Evolutionary conservation across 2,329 filamentous ascomycete genomes (phyloP), one percentile per base, ranked within the genome.

Genomic region (Berkeleyomyces basicola): DNA sequence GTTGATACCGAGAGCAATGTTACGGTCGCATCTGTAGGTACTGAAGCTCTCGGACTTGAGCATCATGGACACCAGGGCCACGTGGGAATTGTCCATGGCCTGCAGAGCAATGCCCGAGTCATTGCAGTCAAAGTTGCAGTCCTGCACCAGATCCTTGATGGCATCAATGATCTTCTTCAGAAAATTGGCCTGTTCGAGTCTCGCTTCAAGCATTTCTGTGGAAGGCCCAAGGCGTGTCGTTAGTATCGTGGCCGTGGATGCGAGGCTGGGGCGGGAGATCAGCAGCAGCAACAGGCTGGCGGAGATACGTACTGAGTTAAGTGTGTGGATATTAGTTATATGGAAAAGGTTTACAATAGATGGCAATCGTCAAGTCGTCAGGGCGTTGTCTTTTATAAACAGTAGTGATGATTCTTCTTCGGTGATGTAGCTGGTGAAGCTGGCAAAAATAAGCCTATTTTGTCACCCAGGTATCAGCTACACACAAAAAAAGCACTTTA

Each of bases 61-160:
- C 81, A 95, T 85, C 93, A 99, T 99, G 68, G 93, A 96, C 61
- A 99, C 93, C 62, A 99, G 88, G 66, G 93, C 93, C 70, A 99
- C 93, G 77, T 99, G 93, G 59, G 91, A 97, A 83, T 97, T 99
- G 81, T 99, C 93, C 95, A 99, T 99, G 71, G 93, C 93, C 77
- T 99, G 93, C 63, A 99, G 88, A 60, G 92, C 91, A 71, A 99
- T 93, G 66, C 93, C 93, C 62, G 90, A 92, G 81, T 99, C 95
- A 87, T 97, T 99, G 87, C 95, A 99, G 82, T 99, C 93, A 78
- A 99, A 99, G 79, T 99, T 99, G 85, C 93, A 99, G 78, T 99
- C 93, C 77, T 97, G 93, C 61, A 99, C 93, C 60, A 99, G 85
- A 71, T 99, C 93, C 78, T 96, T 97, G 85, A 99, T 96, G 70